These are phyloP conservation scores for Blepharisma undulans DNA, from an alignment of 169 alveolate species.

Conservation along the genomic window DNA sequence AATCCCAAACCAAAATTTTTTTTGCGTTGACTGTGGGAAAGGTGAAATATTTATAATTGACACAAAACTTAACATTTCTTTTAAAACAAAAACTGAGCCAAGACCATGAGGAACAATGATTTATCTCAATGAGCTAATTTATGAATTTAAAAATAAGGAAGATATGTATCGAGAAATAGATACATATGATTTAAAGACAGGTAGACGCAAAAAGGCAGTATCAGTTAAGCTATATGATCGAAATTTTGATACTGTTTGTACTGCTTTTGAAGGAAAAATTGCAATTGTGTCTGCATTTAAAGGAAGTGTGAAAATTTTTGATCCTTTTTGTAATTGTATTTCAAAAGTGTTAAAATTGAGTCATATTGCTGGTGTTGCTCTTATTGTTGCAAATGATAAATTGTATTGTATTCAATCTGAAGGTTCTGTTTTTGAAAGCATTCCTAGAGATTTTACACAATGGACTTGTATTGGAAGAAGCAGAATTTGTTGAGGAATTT, in stretches of 20 bases:
- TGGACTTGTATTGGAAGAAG: neutral
- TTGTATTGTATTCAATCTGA: neutral
- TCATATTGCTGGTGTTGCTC: neutral
- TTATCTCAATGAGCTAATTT: neutral
- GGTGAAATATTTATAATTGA: neutral
- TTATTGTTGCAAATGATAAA: neutral
- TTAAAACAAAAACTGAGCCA: neutral
- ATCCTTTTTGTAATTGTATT: neutral
- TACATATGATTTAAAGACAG: neutral
- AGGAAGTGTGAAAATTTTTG: neutral
- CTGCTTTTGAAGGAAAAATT: neutral
- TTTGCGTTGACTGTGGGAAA: neutral
- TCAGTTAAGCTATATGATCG: neutral
- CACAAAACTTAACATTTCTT: neutral
- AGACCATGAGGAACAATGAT: neutral
- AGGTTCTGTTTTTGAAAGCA: neutral
- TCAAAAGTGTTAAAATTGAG: neutral
- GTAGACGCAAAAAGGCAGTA: neutral
- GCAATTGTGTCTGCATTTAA: neutral
- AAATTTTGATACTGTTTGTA: neutral
- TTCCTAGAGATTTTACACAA: neutral
- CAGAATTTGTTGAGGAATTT: neutral
- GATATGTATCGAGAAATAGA: neutral
- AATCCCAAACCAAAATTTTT: neutral
- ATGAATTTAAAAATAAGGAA: neutral